phyloP scores from a whole-genome alignment of 805 yeast genomes.

The Tetrapisispora iriomotensis region DNA sequence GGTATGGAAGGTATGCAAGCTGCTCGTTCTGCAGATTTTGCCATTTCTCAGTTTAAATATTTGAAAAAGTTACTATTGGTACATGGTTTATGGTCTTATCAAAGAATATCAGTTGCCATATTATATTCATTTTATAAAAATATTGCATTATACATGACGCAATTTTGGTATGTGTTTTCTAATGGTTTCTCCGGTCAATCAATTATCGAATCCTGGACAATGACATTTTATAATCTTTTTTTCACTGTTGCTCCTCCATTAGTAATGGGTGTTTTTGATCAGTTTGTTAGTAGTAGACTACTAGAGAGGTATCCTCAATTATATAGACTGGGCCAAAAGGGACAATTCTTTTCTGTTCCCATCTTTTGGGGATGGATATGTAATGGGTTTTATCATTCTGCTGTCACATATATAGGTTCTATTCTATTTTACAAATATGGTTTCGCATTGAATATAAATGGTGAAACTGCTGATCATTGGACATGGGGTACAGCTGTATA shows the following conservation, averaged over 20 bases:
- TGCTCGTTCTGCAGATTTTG: slow-evolving; percentile 93
- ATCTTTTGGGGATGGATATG: slow-evolving; percentile 97
- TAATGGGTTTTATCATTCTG: slow-evolving; percentile 92
- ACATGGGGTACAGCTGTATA: slow-evolving; percentile 86
- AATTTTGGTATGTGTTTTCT: slow-evolving; percentile 92
- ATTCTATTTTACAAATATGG: slow-evolving; percentile 61
- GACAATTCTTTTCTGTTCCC: slow-evolving; percentile 78
- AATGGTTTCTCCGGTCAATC: slow-evolving; percentile 94
- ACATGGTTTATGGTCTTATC: slow-evolving; percentile 98
- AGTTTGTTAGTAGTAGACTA: slow-evolving; percentile 83
- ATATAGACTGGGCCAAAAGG: slow-evolving; percentile 81
- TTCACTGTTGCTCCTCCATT: slow-evolving; percentile 95
- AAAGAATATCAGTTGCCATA: slow-evolving; percentile 85
- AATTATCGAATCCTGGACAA: slow-evolving; percentile 94
- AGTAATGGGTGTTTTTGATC: slow-evolving; percentile 93
- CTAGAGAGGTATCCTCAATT: slow-evolving; percentile 87
- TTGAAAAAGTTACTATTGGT: slow-evolving; percentile 75
- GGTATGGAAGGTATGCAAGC: slow-evolving; percentile 99
- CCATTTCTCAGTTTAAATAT: slow-evolving; percentile 91
- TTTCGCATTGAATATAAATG: slow-evolving; percentile 48
- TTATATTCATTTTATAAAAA: slow-evolving; percentile 93
- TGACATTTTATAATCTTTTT: slow-evolving; percentile 88
- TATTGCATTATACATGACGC: slow-evolving; percentile 92
- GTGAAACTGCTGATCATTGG: slow-evolving; percentile 81
- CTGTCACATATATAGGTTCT: slow-evolving; percentile 67